Evolutionary conservation across 2,329 filamentous ascomycete genomes (phyloP), one percentile per base, ranked within the genome.

Genomic region (Nakataea oryzae): DNA sequence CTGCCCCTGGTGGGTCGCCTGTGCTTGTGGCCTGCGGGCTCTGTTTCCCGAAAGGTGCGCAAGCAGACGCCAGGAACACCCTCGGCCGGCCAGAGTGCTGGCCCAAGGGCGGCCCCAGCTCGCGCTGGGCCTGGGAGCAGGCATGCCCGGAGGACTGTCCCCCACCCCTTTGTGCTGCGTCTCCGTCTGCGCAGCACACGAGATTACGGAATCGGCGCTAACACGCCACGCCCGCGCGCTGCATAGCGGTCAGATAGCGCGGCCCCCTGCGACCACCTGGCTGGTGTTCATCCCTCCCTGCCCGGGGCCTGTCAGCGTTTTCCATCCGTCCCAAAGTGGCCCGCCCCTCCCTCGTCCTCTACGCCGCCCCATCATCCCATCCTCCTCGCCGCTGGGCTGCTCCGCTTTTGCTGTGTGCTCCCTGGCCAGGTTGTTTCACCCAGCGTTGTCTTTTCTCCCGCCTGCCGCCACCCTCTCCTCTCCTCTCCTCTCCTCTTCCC

Each of bases 341-440:
- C 28, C 47, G 47, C 50, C 30, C 59, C 59, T 47, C 59, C 30
- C 17, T 58, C 21, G 41, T 47, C 9, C 54, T n/a, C 56, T 58
- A n/a, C n/a, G n/a, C 56, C 56, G 59, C 59, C 59, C 59, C 59
- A 60, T 60, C 54, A 50, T 47, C 28, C 50, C 47, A 60, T 60
- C 59, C 59, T 47, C 59, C 59, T 60, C 59, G 58, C 41, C 58
- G 27, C 28, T 60, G 28, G 60, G 24, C 57, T 61, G 54, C 26
- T 30, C 30, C 30, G 24, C 41, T 47, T 17, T 24, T 24, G 26
- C 30, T 62, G 60, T 29, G 32, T 30, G 41, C 47, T 62, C 47
- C 54, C 54, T 58, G 29, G 32, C n/a, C 58, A 24, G 58, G 29
- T 24, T 47, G 28, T n/a, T 50, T n/a, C 47, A 61, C 62, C 58